Evolutionary conservation across 352 stramenopile genomes (phyloP).

Genomic region (Globisporangium radiosum): DNA sequence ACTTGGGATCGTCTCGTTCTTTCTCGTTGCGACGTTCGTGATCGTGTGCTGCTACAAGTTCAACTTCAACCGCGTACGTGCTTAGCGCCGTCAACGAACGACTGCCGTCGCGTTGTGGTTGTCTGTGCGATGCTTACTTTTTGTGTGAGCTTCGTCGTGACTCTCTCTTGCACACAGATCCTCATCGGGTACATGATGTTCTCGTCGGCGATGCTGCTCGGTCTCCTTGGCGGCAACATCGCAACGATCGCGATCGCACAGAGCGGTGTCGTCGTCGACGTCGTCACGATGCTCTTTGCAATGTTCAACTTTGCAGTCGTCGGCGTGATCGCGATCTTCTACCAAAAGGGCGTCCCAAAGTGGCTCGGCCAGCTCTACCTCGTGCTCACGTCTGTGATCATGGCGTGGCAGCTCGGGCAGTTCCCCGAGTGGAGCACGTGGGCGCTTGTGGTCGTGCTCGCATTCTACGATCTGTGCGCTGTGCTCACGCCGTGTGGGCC

Average conservation of each 20-base stretch:
- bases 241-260: slow-evolving; percentile 61
- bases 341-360: slow-evolving; percentile 75
- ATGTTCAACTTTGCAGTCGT: slow-evolving; percentile 92
- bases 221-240: slow-evolving; percentile 82
- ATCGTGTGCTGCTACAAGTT: slow-evolving; percentile 91
- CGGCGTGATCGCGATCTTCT: slow-evolving; percentile 87
- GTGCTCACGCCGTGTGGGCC: slow-evolving; percentile 98
- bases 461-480: slow-evolving; percentile 98
- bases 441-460: slow-evolving; percentile 92
- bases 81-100: neutral
- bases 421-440: slow-evolving; percentile 95
- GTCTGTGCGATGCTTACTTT: neutral
- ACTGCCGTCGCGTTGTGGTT: neutral
- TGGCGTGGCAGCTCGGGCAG: slow-evolving; percentile 96
- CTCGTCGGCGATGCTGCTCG: slow-evolving; percentile 81
- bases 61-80: slow-evolving; percentile 70
- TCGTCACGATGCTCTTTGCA: slow-evolving; percentile 56
- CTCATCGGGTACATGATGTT: slow-evolving; percentile 89
- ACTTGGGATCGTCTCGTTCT: slow-evolving; percentile 86
- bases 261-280: slow-evolving; percentile 55
- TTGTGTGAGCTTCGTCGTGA: too few relatives aligned
- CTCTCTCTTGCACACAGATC: slow-evolving; percentile 24
- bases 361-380: slow-evolving; percentile 93
- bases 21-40: slow-evolving; percentile 84
- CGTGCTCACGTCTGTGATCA: slow-evolving; percentile 94